Percentiles rank a stretch among this genome's conserved stretches.
These are phyloP conservation scores for Ustilago vetiveriae DNA, from an alignment of 1,284 basidiomycete species.

Conservation along the genomic window DNA sequence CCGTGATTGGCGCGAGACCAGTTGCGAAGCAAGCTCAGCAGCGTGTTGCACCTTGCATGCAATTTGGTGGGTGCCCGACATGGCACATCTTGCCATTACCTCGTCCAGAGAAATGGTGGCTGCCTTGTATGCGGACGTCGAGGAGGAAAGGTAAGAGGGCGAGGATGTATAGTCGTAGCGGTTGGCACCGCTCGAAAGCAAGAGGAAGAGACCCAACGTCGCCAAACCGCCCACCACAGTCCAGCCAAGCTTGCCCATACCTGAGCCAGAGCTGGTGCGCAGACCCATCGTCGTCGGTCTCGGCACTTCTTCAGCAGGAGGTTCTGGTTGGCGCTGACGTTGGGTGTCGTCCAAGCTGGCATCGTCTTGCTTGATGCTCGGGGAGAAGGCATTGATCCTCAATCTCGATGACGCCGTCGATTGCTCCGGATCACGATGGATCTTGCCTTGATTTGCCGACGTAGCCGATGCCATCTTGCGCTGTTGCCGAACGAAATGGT, in stretches of 20 bases:
- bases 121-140: conserved; percentile 3
- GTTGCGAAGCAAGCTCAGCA: conserved; percentile 15
- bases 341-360: no score
- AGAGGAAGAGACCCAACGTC: conserved; percentile 13
- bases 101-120: conserved; percentile 4
- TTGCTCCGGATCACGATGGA: background rate
- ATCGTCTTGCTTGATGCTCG: conserved; percentile 2
- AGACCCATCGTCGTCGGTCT: background rate
- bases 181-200: conserved; percentile 11
- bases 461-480: background rate
- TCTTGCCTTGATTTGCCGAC: background rate
- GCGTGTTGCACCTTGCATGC: conserved; percentile 30
- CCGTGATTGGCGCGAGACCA: conserved; percentile 22
- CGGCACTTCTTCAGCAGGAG: background rate
- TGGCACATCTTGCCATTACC: conserved; percentile 9
- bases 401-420: conserved; percentile 1
- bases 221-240: conserved; percentile 10
- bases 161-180: conserved; percentile 3
- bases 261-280: background rate
- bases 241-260: conserved; percentile 1
- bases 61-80: conserved; percentile 13
- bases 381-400: conserved; percentile 12
- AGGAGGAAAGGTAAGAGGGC: conserved; percentile 12
- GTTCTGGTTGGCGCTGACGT: background rate
- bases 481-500: background rate